Evolutionary conservation across 129 eudicot genomes (phyloP).

Genomic region (Apium graveolens): DNA sequence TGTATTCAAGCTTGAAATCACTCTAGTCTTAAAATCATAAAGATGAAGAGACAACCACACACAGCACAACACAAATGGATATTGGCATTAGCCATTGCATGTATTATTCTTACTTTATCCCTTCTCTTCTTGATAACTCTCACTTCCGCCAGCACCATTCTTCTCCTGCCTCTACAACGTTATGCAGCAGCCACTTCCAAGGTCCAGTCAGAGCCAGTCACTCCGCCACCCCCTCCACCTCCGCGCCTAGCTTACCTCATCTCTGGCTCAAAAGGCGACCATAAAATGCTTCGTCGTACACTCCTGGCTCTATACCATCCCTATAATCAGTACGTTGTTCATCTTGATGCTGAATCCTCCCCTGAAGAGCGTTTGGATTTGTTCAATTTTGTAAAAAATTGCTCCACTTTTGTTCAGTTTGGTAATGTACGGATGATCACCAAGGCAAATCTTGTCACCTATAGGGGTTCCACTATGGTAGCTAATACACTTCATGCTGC

Average conservation of each 20-base stretch:
- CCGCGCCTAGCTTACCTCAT: conserved; percentile 82
- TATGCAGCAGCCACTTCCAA: not conserved
- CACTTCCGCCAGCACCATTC: conserved; percentile 25
- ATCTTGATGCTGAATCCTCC: conserved; percentile 66
- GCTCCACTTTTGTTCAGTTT: conserved; percentile 36
- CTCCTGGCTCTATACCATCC: conserved; percentile 81
- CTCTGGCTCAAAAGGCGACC: conserved; percentile 74
- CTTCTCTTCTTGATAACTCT: conserved; percentile 23
- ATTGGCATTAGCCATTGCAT: not conserved
- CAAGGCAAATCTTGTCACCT: conserved; percentile 78
- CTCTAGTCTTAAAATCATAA: not conserved
- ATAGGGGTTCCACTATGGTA: conserved; percentile 94
- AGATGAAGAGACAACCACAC: not conserved
- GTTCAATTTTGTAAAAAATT: conserved; percentile 32
- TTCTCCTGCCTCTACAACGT: conserved; percentile 24
- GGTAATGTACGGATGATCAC: conserved; percentile 70
- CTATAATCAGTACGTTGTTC: conserved; percentile 56
- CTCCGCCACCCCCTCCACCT: conserved; percentile 17
- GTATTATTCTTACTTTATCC: not conserved
- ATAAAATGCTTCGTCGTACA: conserved; percentile 49
- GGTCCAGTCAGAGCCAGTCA: not conserved
- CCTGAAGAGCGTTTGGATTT: conserved; percentile 53
- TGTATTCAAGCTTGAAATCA: not conserved
- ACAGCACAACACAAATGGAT: not conserved
- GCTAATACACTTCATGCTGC: conserved; percentile 41